Evolutionary conservation across 176 grass and related monocot genomes (phyloP).

Genomic region (Puya raimondii): DNA sequence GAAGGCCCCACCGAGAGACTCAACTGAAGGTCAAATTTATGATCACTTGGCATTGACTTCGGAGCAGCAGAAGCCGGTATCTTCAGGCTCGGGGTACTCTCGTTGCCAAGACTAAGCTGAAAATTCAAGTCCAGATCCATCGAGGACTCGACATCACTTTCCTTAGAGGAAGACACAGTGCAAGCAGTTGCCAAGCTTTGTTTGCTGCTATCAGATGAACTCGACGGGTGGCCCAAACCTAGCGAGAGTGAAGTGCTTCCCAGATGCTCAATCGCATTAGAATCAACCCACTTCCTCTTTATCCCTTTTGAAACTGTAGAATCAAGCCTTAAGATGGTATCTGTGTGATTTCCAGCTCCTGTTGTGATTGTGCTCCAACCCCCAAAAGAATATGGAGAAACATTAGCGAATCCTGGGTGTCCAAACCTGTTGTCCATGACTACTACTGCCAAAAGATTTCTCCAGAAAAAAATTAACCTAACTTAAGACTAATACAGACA

Average conservation of each 20-base stretch:
- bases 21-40: constrained; percentile 55
- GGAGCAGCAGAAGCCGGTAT: constrained; percentile 37
- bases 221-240: constrained; percentile 44
- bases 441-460: constrained; percentile 19
- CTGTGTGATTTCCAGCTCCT: constrained; percentile 9
- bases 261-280: constrained; percentile 4
- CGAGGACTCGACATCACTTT: constrained; percentile 47
- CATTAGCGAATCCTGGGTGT: constrained; percentile 31
- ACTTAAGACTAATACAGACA: constrained; percentile 35
- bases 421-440: constrained; percentile 31
- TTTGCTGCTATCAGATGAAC: constrained; percentile 60
- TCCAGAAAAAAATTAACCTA: constrained; percentile 21
- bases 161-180: constrained; percentile 47
- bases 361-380: constrained; percentile 16
- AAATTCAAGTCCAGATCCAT: constrained; percentile 62
- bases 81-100: constrained; percentile 32
- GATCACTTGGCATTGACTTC: constrained; percentile 20
- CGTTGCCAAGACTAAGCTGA: constrained; percentile 45
- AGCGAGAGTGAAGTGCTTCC: constrained; percentile 17
- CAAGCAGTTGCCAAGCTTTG: constrained; percentile 50
- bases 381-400: constrained; percentile 26
- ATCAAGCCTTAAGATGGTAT: constrained; percentile 36
- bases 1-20: constrained; percentile 51
- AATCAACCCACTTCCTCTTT: constrained; percentile 57
- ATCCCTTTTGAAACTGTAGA: constrained; percentile 33